Evolutionary conservation across 768 basidiomycete genomes (phyloP), one percentile per base, ranked within the genome.

Genomic region (Podaxis sp.): DNA sequence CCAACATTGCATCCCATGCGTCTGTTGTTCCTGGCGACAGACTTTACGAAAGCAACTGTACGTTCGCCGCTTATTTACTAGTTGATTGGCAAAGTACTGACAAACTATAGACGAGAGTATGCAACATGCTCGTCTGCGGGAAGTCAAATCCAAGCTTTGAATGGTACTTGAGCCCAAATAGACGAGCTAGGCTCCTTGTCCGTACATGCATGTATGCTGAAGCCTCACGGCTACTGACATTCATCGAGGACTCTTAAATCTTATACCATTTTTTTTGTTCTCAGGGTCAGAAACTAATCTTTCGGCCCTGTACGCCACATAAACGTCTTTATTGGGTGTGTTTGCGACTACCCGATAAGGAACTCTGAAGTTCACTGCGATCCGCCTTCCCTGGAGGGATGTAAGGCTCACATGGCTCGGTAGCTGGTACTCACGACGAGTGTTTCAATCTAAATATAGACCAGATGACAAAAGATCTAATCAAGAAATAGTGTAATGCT

Each of bases 41-140:
- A n/a, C 77, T 95, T 27, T 96, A 89, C 68, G 82, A 90, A 47
- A 75, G 73, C 50, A 97, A 94, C 66, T 97, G 95, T 96, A 71
- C 77, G 93, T 72, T 40, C 60, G 46, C 12, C 19, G 6, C 43
- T 8, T 17, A 46, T 8, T 7, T 46, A 46, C 2, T 19, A 17
- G 15, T 3, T 46, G 19, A 19, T 46, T 7, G 8, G 7, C 7
- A 46, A 19, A 27, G 27, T 22, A 46, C n/a, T 65, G 24, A 59
- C 19, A 11, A 25, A 24, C 25, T 53, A 2, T 38, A 79, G 78
- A 79, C 50, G 74, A 77, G 64, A 74, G 73, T 55, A 67, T 79
- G 70, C 74, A 75, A 63, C 69, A 70, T 59, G 76, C 73, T 19
- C 69, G 64, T 25, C 66, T 79, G 27, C 65, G 70, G 38, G 72